phyloP scores from a whole-genome alignment of 257 asterid species.

The Solanum corneliomulleri region DNA sequence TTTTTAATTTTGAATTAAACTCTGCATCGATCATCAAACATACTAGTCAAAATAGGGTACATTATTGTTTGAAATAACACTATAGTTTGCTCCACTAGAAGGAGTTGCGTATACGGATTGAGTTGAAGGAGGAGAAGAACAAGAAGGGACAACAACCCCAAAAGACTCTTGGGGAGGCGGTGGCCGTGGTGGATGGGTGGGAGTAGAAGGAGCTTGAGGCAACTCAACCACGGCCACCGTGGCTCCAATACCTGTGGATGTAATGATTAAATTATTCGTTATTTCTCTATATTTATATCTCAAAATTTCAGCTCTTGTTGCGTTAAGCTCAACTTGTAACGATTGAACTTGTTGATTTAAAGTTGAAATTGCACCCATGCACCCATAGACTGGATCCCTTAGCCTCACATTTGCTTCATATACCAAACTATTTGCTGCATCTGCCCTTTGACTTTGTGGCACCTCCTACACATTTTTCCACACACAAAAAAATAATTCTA shows the following conservation, averaged over 20 bases:
- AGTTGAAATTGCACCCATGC: slow-evolving; percentile 91
- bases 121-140: slow-evolving; percentile 35
- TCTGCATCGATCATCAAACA: not conserved
- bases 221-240: slow-evolving; percentile 22
- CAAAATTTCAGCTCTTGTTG: slow-evolving; percentile 55
- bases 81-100: slow-evolving; percentile 37
- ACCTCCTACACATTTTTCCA: slow-evolving; percentile 47
- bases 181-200: slow-evolving; percentile 22
- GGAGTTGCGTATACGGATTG: slow-evolving; percentile 37
- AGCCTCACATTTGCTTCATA: slow-evolving; percentile 89
- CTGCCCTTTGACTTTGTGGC: slow-evolving; percentile 60
- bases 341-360: slow-evolving; percentile 67
- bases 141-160: not conserved
- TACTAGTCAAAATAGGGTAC: slow-evolving; percentile 45
- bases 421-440: slow-evolving; percentile 81
- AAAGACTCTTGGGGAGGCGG: slow-evolving; percentile 15
- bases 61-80: slow-evolving; percentile 36
- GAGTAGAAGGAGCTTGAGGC: slow-evolving; percentile 64
- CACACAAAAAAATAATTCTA: not conserved
- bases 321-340: slow-evolving; percentile 62
- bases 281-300: slow-evolving; percentile 72
- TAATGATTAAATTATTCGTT: slow-evolving; percentile 30
- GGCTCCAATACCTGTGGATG: not conserved
- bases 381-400: slow-evolving; percentile 85
- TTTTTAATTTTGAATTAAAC: not conserved